Conservation (phyloP, 176 grass and related monocot genomes). For the Aegilops bicornis region DNA sequence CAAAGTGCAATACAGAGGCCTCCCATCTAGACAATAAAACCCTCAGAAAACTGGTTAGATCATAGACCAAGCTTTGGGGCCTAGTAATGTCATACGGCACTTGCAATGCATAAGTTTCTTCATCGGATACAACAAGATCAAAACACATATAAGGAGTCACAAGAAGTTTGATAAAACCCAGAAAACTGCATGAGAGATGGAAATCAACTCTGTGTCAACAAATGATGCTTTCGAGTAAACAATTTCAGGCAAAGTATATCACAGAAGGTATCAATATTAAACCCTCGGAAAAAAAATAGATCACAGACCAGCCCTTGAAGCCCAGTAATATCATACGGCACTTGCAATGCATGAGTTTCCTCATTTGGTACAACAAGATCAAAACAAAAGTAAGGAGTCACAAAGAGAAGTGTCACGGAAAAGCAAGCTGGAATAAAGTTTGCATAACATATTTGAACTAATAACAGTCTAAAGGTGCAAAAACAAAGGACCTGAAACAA, state of each 20-base stretch:
- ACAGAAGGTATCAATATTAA: background rate
- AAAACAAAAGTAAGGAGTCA: background rate
- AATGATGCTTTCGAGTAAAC: background rate
- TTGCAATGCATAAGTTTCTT: conserved; percentile 23
- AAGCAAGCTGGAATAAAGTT: background rate
- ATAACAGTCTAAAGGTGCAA: background rate
- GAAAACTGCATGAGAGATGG: background rate
- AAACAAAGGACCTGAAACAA: background rate
- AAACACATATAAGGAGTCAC: background rate
- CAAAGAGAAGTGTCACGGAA: background rate
- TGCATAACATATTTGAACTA: background rate
- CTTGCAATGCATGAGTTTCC: background rate
- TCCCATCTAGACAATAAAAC: too few species aligned
- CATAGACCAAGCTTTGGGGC: background rate
- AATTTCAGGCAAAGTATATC: background rate
- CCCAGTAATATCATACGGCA: conserved; percentile 7
- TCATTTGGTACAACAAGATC: background rate
- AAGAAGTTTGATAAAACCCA: background rate
- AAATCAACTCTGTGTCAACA: background rate
- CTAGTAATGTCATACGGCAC: conserved; percentile 22
- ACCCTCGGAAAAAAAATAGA: background rate
- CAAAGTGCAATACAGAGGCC: background rate
- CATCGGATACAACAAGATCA: background rate
- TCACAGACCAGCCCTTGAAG: background rate
- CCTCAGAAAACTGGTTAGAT: conserved; percentile 10